Evolutionary conservation across 352 stramenopile species (phyloP).

Genomic region (Pythium monospermum): DNA sequence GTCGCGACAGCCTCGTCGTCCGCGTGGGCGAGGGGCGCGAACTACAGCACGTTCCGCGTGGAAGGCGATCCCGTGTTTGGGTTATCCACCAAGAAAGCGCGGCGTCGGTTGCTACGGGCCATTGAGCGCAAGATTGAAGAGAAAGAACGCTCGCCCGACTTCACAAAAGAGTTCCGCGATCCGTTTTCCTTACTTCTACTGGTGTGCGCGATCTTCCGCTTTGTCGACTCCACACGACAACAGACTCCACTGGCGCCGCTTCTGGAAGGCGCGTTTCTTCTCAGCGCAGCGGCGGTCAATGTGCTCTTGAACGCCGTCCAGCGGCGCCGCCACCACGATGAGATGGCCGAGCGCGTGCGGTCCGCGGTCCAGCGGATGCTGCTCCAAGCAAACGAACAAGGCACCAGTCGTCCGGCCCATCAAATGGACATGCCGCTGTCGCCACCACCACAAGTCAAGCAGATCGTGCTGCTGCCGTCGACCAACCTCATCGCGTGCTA

Average conservation of each 20-base stretch:
- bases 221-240: slow-evolving; percentile 39
- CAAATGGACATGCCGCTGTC: background rate
- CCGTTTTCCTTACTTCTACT: slow-evolving; percentile 65
- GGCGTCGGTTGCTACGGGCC: slow-evolving; percentile 47
- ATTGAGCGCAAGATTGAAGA: slow-evolving; percentile 71
- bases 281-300: slow-evolving; percentile 52
- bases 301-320: slow-evolving; percentile 59
- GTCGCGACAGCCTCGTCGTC: background rate
- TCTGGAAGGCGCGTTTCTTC: slow-evolving; percentile 54
- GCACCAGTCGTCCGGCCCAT: slow-evolving; percentile 1
- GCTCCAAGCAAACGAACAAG: background rate
- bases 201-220: slow-evolving; percentile 59
- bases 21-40: background rate
- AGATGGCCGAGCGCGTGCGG: slow-evolving; percentile 74
- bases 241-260: slow-evolving; percentile 26
- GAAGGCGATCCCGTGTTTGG: slow-evolving; percentile 30
- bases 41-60: slow-evolving; percentile 21
- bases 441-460: slow-evolving; percentile 15
- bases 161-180: slow-evolving; percentile 70
- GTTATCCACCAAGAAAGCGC: slow-evolving; percentile 42
- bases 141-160: slow-evolving; percentile 54
- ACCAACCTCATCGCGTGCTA: slow-evolving; percentile 80
- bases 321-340: slow-evolving; percentile 62
- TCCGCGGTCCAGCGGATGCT: slow-evolving; percentile 63
- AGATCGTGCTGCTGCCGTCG: slow-evolving; percentile 65